Percentiles rank a stretch among this genome's conserved stretches.
Evolutionary conservation across 1,139 yeast species (phyloP).

Genomic region (Candida buenavistaensis): DNA sequence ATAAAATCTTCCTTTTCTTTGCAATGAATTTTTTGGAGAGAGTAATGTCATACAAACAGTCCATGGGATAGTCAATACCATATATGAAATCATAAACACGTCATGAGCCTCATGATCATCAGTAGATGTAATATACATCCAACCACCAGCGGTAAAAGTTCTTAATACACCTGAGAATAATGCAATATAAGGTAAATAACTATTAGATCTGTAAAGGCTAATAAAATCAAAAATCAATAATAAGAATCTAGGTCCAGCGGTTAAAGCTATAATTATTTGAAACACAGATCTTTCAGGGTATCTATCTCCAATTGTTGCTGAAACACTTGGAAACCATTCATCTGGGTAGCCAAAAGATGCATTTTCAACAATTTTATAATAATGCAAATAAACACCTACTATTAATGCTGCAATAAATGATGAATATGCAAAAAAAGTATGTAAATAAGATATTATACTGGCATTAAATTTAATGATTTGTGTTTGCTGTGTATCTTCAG

Average conservation of each 20-base stretch:
- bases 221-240: constrained; percentile 63
- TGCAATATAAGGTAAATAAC: constrained; percentile 42
- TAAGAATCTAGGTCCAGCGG: constrained; percentile 85
- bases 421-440: constrained; percentile 64
- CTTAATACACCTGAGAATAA: constrained; percentile 67
- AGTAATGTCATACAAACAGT: constrained; percentile 60
- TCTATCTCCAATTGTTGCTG: constrained; percentile 95
- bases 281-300: constrained; percentile 94
- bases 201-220: constrained; percentile 36
- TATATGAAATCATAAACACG: constrained; percentile 88
- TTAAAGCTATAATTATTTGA: constrained; percentile 77
- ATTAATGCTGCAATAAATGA: constrained; percentile 76
- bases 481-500: constrained; percentile 5
- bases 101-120: constrained; percentile 98
- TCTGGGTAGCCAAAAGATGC: constrained; percentile 89
- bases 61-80: constrained; percentile 92
- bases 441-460: constrained; percentile 64
- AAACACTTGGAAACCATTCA: constrained; percentile 98
- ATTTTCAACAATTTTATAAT: constrained; percentile 82
- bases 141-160: constrained; percentile 95
- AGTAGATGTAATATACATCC: constrained; percentile 96
- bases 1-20: constrained; percentile 48
- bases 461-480: constrained; percentile 48
- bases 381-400: constrained; percentile 75
- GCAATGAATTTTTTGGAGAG: constrained; percentile 49